Conservation (phyloP, 1,284 basidiomycete genomes). For the Sanghuangporus baumii region DNA sequence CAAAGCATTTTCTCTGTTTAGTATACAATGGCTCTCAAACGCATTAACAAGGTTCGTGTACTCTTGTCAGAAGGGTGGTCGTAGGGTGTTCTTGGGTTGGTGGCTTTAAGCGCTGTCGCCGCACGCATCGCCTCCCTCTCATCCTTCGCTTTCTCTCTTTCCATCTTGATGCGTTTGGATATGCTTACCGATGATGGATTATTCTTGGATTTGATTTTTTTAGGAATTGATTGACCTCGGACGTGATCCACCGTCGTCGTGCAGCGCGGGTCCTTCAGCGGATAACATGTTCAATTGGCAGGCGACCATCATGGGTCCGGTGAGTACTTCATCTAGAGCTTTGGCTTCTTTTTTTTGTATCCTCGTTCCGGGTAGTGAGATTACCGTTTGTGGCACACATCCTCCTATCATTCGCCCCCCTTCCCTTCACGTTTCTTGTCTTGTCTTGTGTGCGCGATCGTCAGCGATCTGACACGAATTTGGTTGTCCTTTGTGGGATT, state of each 20-base stretch:
- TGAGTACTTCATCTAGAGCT: constrained; percentile 37
- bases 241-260: constrained; percentile 94
- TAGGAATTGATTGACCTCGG: constrained; percentile 97
- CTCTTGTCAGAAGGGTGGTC: neutral
- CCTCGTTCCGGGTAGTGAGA: neutral
- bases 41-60: constrained; percentile 90
- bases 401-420: constrained; percentile 16
- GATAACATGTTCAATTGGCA: constrained; percentile 99
- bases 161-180: neutral
- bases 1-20: constrained; percentile 14
- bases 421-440: neutral
- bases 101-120: neutral
- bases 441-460: neutral
- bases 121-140: constrained; percentile 1
- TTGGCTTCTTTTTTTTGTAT: constrained; percentile 15
- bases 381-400: constrained; percentile 17
- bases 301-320: constrained; percentile 96
- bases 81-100: neutral
- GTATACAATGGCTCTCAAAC: constrained; percentile 84
- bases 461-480: neutral
- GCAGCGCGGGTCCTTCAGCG: constrained; percentile 92
- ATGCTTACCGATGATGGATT: neutral
- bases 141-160: neutral
- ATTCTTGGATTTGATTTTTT: neutral
- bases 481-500: constrained; percentile 4